These are phyloP conservation scores for Xylaria sp. DNA, from an alignment of 2,329 filamentous ascomycete genomes.

Conservation along the genomic window DNA sequence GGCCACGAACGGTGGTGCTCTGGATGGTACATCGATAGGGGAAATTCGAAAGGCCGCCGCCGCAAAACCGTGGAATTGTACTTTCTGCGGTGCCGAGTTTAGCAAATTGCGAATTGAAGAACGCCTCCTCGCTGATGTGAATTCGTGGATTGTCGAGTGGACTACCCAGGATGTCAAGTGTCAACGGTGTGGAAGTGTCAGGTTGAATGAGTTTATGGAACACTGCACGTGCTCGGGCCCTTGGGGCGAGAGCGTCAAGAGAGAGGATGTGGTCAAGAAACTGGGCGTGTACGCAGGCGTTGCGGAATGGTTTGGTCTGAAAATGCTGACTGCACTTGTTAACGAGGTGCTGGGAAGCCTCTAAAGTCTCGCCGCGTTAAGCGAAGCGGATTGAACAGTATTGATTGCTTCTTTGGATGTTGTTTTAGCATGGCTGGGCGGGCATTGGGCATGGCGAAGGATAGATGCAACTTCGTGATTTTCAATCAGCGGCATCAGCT, in stretches of 20 bases:
- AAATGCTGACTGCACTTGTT: conserved; percentile 83
- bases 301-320: conserved; percentile 80
- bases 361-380: conserved; percentile 17
- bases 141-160: conserved; percentile 82
- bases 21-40: conserved; percentile 4
- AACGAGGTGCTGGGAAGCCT: conserved; percentile 63
- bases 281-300: conserved; percentile 79
- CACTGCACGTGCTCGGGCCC: conserved; percentile 92
- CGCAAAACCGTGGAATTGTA: conserved; percentile 75
- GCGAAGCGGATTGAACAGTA: not conserved
- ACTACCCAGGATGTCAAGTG: conserved; percentile 91
- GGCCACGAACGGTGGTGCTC: not conserved
- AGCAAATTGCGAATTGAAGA: conserved; percentile 88
- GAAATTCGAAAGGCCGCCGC: conserved; percentile 46
- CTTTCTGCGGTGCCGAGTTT: conserved; percentile 79
- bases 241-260: conserved; percentile 79
- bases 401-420: not conserved
- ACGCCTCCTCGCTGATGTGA: conserved; percentile 78
- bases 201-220: conserved; percentile 94
- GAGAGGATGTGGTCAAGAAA: conserved; percentile 71
- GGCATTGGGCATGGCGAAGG: not conserved
- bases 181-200: conserved; percentile 73
- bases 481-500: not conserved
- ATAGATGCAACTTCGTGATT: not conserved
- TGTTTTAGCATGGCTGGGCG: not conserved